Evolutionary conservation across 169 alveolate species (phyloP).

Genomic region (Cryptosporidium baileyi): DNA sequence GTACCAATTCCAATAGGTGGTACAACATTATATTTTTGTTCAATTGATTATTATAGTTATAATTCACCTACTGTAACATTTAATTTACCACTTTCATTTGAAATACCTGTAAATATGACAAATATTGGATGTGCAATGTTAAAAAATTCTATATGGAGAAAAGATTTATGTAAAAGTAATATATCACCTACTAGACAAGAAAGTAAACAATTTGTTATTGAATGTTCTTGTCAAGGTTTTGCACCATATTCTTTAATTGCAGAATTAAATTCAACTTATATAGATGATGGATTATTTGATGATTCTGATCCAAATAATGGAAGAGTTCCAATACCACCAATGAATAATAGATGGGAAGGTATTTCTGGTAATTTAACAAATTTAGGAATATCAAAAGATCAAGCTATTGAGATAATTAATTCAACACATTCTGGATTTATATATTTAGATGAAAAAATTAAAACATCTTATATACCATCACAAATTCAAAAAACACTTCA

Average conservation of each 20-base stretch:
- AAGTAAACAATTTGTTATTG: conserved; percentile 39
- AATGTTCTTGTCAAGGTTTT: conserved; percentile 51
- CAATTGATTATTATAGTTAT: conserved; percentile 44
- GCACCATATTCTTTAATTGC: conserved; percentile 54
- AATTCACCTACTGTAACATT: conserved; percentile 41
- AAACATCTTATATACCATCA: conserved; percentile 41
- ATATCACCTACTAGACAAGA: conserved; percentile 61
- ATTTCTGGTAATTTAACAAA: conserved; percentile 27
- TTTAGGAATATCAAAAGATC: conserved; percentile 38
- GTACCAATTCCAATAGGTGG: conserved; percentile 52
- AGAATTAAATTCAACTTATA: conserved; percentile 2
- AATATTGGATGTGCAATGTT: conserved; percentile 30
- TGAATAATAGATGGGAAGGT: conserved; percentile 51
- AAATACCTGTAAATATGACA: conserved; percentile 57
- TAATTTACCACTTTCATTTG: conserved; percentile 56
- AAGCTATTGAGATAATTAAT: conserved; percentile 31
- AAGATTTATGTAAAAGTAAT: conserved; percentile 21
- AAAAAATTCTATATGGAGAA: conserved; percentile 40
- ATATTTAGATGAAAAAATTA: conserved; percentile 23
- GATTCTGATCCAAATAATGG: background rate
- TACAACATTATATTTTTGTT: conserved; percentile 33
- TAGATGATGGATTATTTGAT: conserved; percentile 19
- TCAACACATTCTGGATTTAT: conserved; percentile 53
- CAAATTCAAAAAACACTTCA: conserved; percentile 22
- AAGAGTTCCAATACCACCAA: conserved; percentile 53